Base-by-base conservation (phyloP, 805 yeast genomes). In the Cyberlindnera maclurae region DNA sequence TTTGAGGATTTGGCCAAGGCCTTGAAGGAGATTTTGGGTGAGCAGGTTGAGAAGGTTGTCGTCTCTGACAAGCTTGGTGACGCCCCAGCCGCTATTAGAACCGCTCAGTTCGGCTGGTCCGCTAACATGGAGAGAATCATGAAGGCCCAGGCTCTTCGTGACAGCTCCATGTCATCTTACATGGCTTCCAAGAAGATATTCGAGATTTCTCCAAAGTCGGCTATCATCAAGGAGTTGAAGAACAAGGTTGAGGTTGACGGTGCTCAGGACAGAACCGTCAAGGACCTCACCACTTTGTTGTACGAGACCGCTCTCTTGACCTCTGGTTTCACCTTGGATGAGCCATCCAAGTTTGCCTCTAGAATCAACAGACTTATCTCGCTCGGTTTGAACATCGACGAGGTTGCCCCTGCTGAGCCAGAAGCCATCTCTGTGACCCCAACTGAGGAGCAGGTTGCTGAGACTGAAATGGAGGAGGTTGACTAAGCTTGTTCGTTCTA, bases 111-210 rank as follows among this genome's bases (percentile, higher is more conserved):
- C 68, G 98, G 99, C 68, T 93, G 99, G 99, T 93, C 98, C 55
- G 99, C 99, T 62, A 93, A 93, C 79, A 93, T 93, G 98, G 99
- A 93, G 78, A 90, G 98, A 83, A 93, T 93, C 79, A 93, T 93
- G 99, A 93, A 93, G 79, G 98, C 98, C 47, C 99, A 93, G 77
- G 98, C 99, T 58, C 75, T 93, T 61, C 88, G 97, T 76, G 98
- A 93, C 70, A 85, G 95, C 57, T 77, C 95, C 57, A 93, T 93
- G 98, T 88, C 97, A 31, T 79, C 96, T 48, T 93, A 93, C 93
- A 93, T 93, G 99, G 83, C 97, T 35, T 93, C 98, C 41, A 93
- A 93, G 88, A 93, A 93, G 82, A 93, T 93, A 63, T 87, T 93
- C 60, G 99, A 93, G 78, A 88, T 93, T 55, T 90, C 97, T 59